These are phyloP conservation scores for Calocera cornea DNA, from an alignment of 768 basidiomycete species.

Conservation along the genomic window DNA sequence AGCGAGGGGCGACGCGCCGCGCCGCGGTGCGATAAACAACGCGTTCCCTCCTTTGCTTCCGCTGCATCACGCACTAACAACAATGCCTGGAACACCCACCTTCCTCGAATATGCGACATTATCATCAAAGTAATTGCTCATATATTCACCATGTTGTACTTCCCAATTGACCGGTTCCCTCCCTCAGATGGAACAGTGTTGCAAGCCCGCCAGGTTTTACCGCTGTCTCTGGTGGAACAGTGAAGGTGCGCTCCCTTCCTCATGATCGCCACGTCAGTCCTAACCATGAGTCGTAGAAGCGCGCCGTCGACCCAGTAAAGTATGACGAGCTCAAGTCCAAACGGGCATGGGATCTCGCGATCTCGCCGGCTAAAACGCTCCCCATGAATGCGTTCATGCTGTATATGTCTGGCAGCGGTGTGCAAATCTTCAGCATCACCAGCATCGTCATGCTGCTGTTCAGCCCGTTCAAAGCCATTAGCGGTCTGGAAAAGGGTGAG, in stretches of 20 bases:
- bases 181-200: not conserved
- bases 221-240: not conserved
- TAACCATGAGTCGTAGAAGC: not conserved
- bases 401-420: conserved; percentile 93
- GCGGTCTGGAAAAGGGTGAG: conserved; percentile 65
- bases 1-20: not conserved
- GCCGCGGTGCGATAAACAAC: not conserved
- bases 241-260: not conserved
- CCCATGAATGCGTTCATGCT: conserved; percentile 98
- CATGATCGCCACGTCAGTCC: not conserved
- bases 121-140: not conserved
- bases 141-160: not conserved
- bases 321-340: conserved; percentile 43
- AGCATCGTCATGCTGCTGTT: conserved; percentile 88
- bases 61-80: not conserved
- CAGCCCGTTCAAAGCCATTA: conserved; percentile 71
- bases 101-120: not conserved
- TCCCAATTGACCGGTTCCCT: not conserved
- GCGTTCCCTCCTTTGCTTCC: not conserved
- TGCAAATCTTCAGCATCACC: conserved; percentile 94
- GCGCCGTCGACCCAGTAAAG: not conserved
- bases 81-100: not conserved
- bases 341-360: conserved; percentile 76
- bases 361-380: conserved; percentile 72
- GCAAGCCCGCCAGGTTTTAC: not conserved